Percentiles rank a stretch among this genome's conserved stretches.
Conservation (phyloP, 2,329 filamentous ascomycete species). For the Cytospora leucostoma region DNA sequence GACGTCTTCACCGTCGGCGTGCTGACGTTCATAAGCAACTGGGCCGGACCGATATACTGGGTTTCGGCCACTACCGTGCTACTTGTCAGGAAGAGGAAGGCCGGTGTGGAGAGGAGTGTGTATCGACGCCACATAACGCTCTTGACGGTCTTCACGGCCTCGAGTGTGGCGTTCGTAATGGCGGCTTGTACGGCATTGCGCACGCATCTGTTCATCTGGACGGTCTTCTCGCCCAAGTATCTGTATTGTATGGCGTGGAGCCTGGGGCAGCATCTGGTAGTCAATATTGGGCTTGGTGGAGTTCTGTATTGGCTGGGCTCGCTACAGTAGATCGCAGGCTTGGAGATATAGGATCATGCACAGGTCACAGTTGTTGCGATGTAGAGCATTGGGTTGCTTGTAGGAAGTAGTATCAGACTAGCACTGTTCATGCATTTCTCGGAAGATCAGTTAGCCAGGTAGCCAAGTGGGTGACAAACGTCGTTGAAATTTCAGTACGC, state of each 20-base stretch:
- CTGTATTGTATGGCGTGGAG: constrained; percentile 90
- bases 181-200: constrained; percentile 79
- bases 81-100: constrained; percentile 46
- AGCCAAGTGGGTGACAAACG: neutral
- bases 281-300: constrained; percentile 67
- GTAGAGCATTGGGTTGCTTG: neutral
- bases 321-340: constrained; percentile 28
- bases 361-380: neutral
- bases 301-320: constrained; percentile 57
- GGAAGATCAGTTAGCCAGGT: neutral
- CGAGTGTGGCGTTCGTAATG: constrained; percentile 75
- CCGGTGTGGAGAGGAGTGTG: constrained; percentile 33
- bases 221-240: constrained; percentile 96
- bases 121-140: constrained; percentile 58
- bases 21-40: constrained; percentile 86
- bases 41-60: constrained; percentile 92
- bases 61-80: constrained; percentile 64
- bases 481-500: constrained; percentile 18
- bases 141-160: constrained; percentile 70
- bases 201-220: constrained; percentile 97
- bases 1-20: constrained; percentile 78
- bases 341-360: neutral
- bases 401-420: neutral
- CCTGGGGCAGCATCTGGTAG: constrained; percentile 73
- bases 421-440: neutral